Conservation (phyloP, 768 basidiomycete genomes). For the Naganishia randhawae region DNA sequence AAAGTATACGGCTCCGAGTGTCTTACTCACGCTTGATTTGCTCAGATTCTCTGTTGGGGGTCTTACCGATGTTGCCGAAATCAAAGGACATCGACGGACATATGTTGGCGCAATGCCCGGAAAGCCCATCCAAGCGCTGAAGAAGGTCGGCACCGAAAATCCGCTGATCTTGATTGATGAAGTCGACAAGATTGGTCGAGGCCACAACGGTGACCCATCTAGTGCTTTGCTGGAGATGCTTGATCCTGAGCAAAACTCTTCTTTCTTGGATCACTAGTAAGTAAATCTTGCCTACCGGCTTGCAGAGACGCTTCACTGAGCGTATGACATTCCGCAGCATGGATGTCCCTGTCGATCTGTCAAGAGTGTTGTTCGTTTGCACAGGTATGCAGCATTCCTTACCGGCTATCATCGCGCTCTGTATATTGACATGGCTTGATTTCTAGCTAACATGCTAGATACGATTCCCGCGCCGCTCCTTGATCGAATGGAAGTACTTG, state of each 20-base stretch:
- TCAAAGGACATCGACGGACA: constrained; percentile 96
- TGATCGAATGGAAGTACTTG: constrained; percentile 93
- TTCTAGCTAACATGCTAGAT: constrained; percentile 75
- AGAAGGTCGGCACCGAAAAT: constrained; percentile 88
- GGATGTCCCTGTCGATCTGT: constrained; percentile 94
- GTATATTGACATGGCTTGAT: neutral
- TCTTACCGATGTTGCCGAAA: constrained; percentile 94
- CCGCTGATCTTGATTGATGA: constrained; percentile 92
- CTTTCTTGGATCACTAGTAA: constrained; percentile 91
- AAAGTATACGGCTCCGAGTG: too few relatives aligned
- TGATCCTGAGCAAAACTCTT: constrained; percentile 90
- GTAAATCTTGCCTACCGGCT: constrained; percentile 49
- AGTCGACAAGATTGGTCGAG: constrained; percentile 90
- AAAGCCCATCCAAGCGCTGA: constrained; percentile 90
- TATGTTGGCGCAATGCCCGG: constrained; percentile 91
- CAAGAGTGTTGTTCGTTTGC: constrained; percentile 93
- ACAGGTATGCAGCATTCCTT: constrained; percentile 56
- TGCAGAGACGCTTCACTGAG: neutral
- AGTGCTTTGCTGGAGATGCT: constrained; percentile 89
- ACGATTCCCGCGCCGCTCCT: constrained; percentile 90
- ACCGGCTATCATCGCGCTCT: constrained; percentile 19
- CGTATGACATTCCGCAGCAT: constrained; percentile 57
- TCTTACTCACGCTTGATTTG: neutral
- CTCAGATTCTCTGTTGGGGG: constrained; percentile 82
- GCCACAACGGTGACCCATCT: constrained; percentile 85